phyloP scores from a whole-genome alignment of 2,329 filamentous ascomycete genomes.

The Aspergillus sergii region DNA sequence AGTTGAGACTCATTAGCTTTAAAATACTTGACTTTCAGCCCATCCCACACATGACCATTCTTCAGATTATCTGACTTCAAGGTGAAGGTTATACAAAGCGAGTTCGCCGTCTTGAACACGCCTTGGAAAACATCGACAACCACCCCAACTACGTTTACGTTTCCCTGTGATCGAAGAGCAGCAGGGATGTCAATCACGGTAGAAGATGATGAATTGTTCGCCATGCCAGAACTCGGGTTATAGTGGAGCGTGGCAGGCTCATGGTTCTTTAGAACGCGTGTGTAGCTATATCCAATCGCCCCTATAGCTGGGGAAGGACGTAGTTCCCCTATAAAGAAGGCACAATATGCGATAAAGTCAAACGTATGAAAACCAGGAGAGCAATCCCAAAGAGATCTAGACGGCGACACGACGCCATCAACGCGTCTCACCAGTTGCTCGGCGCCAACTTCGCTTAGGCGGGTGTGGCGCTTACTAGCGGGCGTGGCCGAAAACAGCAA shows the following conservation, averaged over 20 bases:
- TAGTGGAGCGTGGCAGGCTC: not conserved
- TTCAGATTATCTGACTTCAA: conserved; percentile 60
- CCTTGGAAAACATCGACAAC: conserved; percentile 64
- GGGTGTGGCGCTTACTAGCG: conserved; percentile 25
- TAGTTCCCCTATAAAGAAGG: not conserved
- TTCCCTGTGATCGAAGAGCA: conserved; percentile 41
- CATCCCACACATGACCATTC: conserved; percentile 43
- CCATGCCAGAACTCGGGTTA: not conserved
- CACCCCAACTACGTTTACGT: conserved; percentile 68
- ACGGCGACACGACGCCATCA: not conserved
- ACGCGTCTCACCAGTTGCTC: not conserved
- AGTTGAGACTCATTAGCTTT: conserved; percentile 45
- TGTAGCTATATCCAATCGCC: not conserved
- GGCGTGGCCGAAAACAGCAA: conserved; percentile 24
- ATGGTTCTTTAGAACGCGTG: not conserved
- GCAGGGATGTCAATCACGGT: conserved; percentile 42
- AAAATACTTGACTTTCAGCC: conserved; percentile 64
- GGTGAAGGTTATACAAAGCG: conserved; percentile 65
- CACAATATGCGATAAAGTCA: not conserved
- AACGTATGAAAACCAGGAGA: not conserved
- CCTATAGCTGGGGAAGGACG: not conserved
- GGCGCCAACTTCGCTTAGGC: conserved; percentile 30
- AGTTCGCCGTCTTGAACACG: conserved; percentile 54
- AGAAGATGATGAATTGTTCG: not conserved
- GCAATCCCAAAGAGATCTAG: not conserved